phyloP scores from a whole-genome alignment of 805 yeast species.

The Saturnispora sekii region DNA sequence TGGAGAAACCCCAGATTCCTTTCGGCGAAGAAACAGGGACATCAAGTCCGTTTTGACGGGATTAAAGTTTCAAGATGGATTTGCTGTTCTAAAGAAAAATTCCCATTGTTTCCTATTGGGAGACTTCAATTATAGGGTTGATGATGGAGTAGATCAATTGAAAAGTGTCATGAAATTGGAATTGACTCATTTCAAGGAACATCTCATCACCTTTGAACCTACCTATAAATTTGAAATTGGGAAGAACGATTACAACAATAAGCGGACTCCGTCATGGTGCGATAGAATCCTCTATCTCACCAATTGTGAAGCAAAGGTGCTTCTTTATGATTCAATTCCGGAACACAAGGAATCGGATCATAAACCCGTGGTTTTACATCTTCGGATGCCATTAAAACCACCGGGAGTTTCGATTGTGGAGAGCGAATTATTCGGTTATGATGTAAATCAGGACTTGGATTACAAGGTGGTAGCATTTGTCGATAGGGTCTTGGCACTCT shows the following conservation, averaged over 20 bases:
- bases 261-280: conserved; percentile 82
- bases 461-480: not conserved
- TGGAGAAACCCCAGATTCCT: conserved; percentile 50
- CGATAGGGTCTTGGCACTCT: not conserved
- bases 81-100: conserved; percentile 39
- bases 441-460: not conserved
- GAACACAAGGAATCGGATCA: conserved; percentile 61
- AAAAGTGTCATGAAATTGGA: conserved; percentile 25
- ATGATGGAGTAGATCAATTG: conserved; percentile 7
- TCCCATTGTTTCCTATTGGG: conserved; percentile 70
- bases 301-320: conserved; percentile 28
- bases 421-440: conserved; percentile 1
- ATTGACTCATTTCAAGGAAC: conserved; percentile 60
- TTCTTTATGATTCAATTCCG: conserved; percentile 40
- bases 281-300: conserved; percentile 63
- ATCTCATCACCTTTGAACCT: conserved; percentile 58
- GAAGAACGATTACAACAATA: conserved; percentile 37
- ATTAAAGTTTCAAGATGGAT: conserved; percentile 50
- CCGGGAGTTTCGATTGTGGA: not conserved
- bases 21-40: conserved; percentile 43
- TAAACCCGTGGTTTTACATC: conserved; percentile 55
- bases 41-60: conserved; percentile 39
- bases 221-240: conserved; percentile 61
- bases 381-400: conserved; percentile 34
- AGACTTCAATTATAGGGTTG: conserved; percentile 69